A percentile compares a stretch with the other conserved stretches of the same genome.
Conservation (phyloP, 2,329 filamentous ascomycete genomes). For the Sphaerulina vaccinii region DNA sequence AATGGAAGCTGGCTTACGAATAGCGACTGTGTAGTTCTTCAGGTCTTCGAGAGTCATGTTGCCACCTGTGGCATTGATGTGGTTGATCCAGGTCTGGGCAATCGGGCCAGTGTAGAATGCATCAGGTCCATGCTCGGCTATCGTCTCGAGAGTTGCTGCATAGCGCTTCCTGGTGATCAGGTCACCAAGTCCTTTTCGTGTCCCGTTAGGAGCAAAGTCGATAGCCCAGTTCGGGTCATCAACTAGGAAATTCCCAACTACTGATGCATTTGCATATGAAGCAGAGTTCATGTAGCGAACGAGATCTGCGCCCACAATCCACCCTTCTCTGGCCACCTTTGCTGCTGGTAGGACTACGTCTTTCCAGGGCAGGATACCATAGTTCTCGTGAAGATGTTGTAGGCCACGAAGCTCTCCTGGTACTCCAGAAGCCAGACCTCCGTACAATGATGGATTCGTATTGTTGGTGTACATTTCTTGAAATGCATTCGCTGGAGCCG, state of each 20-base stretch:
- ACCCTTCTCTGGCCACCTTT: constrained; percentile 70
- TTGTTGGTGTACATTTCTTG: constrained; percentile 84
- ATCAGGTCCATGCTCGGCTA: constrained; percentile 70
- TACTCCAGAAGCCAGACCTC: constrained; percentile 53
- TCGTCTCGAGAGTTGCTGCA: constrained; percentile 73
- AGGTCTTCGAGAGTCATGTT: constrained; percentile 82
- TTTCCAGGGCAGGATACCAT: constrained; percentile 58
- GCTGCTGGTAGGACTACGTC: constrained; percentile 72
- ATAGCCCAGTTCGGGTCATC: constrained; percentile 76
- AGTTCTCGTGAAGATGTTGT: constrained; percentile 71
- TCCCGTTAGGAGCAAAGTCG: constrained; percentile 85
- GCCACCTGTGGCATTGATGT: constrained; percentile 69
- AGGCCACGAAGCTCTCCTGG: constrained; percentile 77
- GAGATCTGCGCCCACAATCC: constrained; percentile 70
- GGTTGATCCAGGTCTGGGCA: constrained; percentile 69
- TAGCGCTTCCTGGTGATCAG: constrained; percentile 78
- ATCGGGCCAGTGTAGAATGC: constrained; percentile 73
- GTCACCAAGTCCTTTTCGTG: constrained; percentile 68
- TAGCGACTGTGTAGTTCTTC: constrained; percentile 66
- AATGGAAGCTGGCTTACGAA: constrained; percentile 59
- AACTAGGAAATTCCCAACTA: constrained; percentile 61
- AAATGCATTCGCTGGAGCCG: constrained; percentile 76
- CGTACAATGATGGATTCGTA: constrained; percentile 60
- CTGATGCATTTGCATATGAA: constrained; percentile 41
- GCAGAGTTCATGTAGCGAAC: constrained; percentile 68